These are phyloP conservation scores for Planoprotostelium fungivorum DNA, from an alignment of 78 protist genomes.

Conservation along the genomic window DNA sequence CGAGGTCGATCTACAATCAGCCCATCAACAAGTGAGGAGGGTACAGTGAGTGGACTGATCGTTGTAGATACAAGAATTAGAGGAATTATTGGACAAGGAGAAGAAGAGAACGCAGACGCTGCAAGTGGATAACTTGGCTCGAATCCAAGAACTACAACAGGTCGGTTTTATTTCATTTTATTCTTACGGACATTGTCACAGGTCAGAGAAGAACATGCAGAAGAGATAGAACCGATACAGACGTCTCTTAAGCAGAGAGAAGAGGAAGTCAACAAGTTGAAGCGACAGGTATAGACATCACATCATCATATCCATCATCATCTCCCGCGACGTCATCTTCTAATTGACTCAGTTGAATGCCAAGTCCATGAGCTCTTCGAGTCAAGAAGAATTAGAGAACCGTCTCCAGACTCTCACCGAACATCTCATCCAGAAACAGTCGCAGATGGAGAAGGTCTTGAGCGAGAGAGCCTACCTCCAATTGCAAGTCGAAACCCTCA, in stretches of 20 bases:
- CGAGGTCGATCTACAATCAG: neutral
- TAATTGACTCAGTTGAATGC: conserved; percentile 1
- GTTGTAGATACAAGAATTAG: neutral
- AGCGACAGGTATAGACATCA: neutral
- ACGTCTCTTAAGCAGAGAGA: neutral
- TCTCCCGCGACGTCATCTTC: too few relatives aligned
- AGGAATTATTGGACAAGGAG: neutral
- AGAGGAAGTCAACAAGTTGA: neutral
- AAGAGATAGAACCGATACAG: neutral
- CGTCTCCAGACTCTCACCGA: neutral
- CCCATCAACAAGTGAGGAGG: neutral
- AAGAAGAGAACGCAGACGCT: neutral
- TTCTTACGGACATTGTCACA: neutral
- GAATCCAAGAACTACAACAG: neutral
- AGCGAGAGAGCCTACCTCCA: neutral
- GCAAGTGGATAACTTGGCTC: neutral
- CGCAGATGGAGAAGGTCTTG: neutral
- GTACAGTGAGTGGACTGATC: neutral
- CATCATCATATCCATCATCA: neutral
- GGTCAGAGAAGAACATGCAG: neutral
- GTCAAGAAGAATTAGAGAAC: neutral
- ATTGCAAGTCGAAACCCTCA: neutral
- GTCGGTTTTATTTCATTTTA: neutral
- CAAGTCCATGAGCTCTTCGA: neutral
- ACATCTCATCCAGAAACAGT: neutral